Evolutionary conservation across 208 protist genomes (phyloP).

Genomic region (Leishmania martiniquensis): DNA sequence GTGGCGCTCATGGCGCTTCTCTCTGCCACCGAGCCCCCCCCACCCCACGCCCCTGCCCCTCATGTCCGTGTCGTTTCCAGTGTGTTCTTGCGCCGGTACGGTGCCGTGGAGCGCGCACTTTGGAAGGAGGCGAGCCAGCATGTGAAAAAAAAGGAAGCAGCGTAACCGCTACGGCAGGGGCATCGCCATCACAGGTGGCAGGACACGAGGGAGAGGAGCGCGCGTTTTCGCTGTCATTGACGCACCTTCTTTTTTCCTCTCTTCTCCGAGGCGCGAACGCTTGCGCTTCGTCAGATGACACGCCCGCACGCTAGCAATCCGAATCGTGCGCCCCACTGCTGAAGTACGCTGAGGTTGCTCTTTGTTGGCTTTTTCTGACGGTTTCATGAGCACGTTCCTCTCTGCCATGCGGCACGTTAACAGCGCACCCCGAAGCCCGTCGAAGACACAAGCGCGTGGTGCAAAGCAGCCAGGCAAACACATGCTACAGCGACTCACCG

Average conservation of each 20-base stretch:
- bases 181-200: too few relatives aligned
- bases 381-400: too few relatives aligned
- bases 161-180: not conserved
- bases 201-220: not conserved
- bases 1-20: not conserved
- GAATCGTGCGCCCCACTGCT: too few relatives aligned
- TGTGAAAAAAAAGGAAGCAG: not conserved
- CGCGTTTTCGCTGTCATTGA: not conserved
- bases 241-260: not conserved
- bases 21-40: not conserved
- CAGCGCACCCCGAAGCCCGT: not conserved
- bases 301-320: not conserved
- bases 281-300: not conserved
- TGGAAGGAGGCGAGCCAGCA: not conserved
- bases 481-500: not conserved
- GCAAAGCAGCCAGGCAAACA: conserved; percentile 1
- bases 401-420: too few relatives aligned
- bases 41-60: too few relatives aligned
- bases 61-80: not conserved
- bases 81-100: not conserved
- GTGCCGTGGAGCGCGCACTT: not conserved
- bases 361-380: too few relatives aligned
- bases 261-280: not conserved
- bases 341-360: too few relatives aligned
- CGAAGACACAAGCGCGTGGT: not conserved